These are phyloP conservation scores for Cryphonectria nitschkei DNA, from an alignment of 2,329 filamentous ascomycete species.

Conservation along the genomic window DNA sequence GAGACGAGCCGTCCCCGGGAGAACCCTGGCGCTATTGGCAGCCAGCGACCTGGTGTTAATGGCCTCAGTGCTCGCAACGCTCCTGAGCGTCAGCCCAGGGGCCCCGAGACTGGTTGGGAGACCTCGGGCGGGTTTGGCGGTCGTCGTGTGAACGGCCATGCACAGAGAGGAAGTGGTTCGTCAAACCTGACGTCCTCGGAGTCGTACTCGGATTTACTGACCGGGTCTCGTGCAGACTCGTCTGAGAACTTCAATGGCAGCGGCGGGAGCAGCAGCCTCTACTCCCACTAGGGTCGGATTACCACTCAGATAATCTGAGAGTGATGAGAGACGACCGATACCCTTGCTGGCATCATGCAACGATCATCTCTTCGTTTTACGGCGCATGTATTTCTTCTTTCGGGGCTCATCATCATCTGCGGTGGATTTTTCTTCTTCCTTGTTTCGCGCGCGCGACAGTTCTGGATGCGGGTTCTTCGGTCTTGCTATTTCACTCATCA, in stretches of 20 bases:
- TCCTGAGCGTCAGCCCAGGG: slow-evolving; percentile 66
- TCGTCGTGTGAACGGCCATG: slow-evolving; percentile 62
- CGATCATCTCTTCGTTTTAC: slow-evolving; percentile 21
- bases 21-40: slow-evolving; percentile 66
- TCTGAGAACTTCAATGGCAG: slow-evolving; percentile 30
- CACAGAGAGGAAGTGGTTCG: slow-evolving; percentile 62
- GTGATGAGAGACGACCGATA: slow-evolving; percentile 15
- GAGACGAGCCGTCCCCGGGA: slow-evolving; percentile 52
- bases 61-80: slow-evolving; percentile 48
- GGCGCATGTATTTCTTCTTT: slow-evolving; percentile 27
- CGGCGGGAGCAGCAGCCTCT: slow-evolving; percentile 27
- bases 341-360: slow-evolving; percentile 14
- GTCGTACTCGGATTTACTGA: slow-evolving; percentile 29
- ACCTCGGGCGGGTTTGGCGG: slow-evolving; percentile 54
- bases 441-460: background rate
- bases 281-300: slow-evolving; percentile 25
- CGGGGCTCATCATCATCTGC: slow-evolving; percentile 18
- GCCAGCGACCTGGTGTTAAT: slow-evolving; percentile 61
- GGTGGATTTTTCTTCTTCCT: slow-evolving; percentile 2
- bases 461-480: slow-evolving; percentile 13
- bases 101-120: slow-evolving; percentile 63
- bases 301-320: slow-evolving; percentile 14
- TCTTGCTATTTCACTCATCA: slow-evolving; percentile 11
- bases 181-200: slow-evolving; percentile 28
- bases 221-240: slow-evolving; percentile 29